These are phyloP conservation scores for Nicotiana undulata DNA, from an alignment of 257 asterid genomes.

Conservation along the genomic window DNA sequence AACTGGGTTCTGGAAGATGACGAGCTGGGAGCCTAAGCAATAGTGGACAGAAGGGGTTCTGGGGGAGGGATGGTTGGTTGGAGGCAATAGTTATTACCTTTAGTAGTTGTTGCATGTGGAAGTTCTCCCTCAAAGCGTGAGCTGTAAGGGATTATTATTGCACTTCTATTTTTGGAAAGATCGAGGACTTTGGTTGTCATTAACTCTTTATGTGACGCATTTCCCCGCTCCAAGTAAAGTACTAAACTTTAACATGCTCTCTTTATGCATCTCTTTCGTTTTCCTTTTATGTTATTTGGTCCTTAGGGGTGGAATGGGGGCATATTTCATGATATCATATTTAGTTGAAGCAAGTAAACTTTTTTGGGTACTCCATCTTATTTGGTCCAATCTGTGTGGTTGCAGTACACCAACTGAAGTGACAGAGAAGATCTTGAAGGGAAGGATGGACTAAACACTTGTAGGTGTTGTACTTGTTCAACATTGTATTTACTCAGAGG, in stretches of 20 bases:
- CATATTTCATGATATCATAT: background rate
- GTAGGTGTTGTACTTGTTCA: conserved; percentile 1
- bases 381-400: background rate
- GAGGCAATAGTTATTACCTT: background rate
- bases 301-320: background rate
- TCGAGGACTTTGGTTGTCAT: background rate
- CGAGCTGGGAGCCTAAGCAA: background rate
- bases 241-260: background rate
- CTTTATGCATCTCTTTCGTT: background rate
- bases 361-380: background rate
- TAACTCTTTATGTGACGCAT: background rate
- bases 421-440: conserved; percentile 80
- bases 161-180: background rate
- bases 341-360: background rate
- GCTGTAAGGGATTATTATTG: background rate
- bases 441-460: conserved; percentile 64
- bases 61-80: background rate
- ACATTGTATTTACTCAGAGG: background rate
- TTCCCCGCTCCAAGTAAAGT: background rate
- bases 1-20: background rate
- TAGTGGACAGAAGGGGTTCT: background rate
- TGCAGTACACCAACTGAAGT: conserved; percentile 93
- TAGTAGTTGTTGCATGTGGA: background rate
- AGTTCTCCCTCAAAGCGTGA: background rate
- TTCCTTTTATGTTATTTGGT: background rate